Evolutionary conservation across 176 grass and related monocot genomes (phyloP), one percentile per base, ranked within the genome.

Genomic region (Oryza punctata): DNA sequence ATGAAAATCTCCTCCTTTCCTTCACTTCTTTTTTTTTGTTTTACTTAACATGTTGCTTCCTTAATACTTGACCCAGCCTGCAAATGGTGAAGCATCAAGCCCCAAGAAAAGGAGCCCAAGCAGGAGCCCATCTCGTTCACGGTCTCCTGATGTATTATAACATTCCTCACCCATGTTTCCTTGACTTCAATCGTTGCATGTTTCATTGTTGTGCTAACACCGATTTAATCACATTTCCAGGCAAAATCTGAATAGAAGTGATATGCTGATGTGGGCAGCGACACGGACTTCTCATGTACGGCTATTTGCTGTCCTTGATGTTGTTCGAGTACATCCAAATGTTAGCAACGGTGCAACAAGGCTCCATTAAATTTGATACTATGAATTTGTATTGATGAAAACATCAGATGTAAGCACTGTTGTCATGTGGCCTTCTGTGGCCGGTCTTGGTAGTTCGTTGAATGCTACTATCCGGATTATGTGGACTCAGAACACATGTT

Each of bases 81-180:
- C 75, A 23, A 85, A 89, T 46, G 70, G 83, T 78, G 79, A 76
- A 86, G 83, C 79, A 66, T 33, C 29, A 65, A 89, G 83, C 12
- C 80, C 80, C 8, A 92, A 80, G 80, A 92, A 92, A 27, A 44
- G 16, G 41, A 89, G 79, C 28, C 79, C 90, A 63, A 89, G 75
- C 87, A 89, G 79, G 75, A 92, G 90, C 80, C 87, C 86, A 66
- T 92, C 83, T 23, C 79, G 43, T 3, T 86, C 90, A 54, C 75
- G 68, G n/a, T 92, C 90, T 66, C 87, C 75, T 72, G 83, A 82
- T 72, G 90, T 92, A 92, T 84, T n/a, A n/a, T n/a, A n/a, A 21
- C 73, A 33, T 57, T 82, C 35, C 40, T 76, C 47, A 3, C 44
- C 46, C 15, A 14, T 30, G 46, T 78, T 68, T 69, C 14, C 2